Conservation (phyloP, 2,329 filamentous ascomycete genomes). For the Ophiostoma tasmaniense region DNA sequence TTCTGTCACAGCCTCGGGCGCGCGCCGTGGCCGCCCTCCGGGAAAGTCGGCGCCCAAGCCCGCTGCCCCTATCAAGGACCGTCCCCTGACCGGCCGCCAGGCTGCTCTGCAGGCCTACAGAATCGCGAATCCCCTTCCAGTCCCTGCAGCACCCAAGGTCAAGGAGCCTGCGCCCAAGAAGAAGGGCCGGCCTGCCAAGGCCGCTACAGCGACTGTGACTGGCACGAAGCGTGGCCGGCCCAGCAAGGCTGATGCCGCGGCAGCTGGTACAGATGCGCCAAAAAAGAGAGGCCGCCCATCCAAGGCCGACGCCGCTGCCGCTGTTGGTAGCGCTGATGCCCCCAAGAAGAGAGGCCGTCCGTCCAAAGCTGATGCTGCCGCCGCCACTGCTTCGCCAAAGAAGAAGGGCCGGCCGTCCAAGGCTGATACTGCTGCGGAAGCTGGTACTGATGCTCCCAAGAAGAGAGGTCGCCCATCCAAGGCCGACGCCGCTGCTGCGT, state of each 20-base stretch:
- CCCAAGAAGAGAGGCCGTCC: constrained; percentile 10
- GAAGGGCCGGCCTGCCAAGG: constrained; percentile 6
- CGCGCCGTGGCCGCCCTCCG: constrained; percentile 13
- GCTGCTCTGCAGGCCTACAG: constrained; percentile 12
- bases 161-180: constrained; percentile 8
- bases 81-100: constrained; percentile 14
- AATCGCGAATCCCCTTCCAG: constrained; percentile 7
- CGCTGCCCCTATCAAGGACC: background rate
- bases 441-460: constrained; percentile 3
- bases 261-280: background rate
- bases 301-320: background rate
- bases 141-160: background rate
- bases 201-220: background rate
- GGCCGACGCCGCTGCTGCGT: background rate
- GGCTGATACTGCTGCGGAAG: background rate
- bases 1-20: constrained; percentile 2
- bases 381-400: background rate
- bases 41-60: constrained; percentile 8
- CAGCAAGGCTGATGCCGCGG: background rate
- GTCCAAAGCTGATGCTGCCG: background rate
- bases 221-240: constrained; percentile 7
- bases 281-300: constrained; percentile 10
- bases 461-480: constrained; percentile 8
- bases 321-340: background rate
- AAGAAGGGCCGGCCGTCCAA: constrained; percentile 6